A percentile compares a stretch with the other conserved stretches of the same genome.
These are phyloP conservation scores for Aschersonia sp. DNA, from an alignment of 2,329 filamentous ascomycete genomes.

Conservation along the genomic window DNA sequence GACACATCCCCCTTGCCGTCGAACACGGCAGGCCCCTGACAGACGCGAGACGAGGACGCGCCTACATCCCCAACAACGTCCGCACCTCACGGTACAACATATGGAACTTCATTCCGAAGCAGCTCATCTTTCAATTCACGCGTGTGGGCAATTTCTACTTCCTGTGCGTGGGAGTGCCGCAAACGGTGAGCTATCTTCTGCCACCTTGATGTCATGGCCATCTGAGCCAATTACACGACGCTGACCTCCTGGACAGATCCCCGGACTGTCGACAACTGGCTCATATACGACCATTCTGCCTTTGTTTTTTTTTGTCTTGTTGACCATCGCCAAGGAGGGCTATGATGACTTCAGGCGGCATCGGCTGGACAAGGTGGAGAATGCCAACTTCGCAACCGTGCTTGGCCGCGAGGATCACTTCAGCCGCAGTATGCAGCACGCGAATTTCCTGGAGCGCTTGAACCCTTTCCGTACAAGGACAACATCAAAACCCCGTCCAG, in stretches of 20 bases:
- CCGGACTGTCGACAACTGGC: conserved; percentile 62
- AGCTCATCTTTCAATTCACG: conserved; percentile 73
- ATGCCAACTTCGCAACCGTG: conserved; percentile 37
- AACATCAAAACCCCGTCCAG: conserved; percentile 12
- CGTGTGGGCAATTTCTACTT: conserved; percentile 83
- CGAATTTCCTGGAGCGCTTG: conserved; percentile 11
- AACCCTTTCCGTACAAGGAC: conserved; percentile 19
- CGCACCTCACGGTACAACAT: conserved; percentile 72
- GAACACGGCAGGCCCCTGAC: conserved; percentile 24
- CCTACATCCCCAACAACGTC: conserved; percentile 48
- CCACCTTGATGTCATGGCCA: not conserved
- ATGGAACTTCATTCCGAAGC: conserved; percentile 74
- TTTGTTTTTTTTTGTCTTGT: conserved; percentile 58
- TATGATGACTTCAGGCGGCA: conserved; percentile 75
- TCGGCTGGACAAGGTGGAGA: conserved; percentile 69
- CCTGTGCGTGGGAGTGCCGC: conserved; percentile 66
- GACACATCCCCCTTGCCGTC: conserved; percentile 28
- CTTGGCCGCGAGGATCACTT: conserved; percentile 23
- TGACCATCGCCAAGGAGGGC: conserved; percentile 76
- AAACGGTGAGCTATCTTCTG: conserved; percentile 36
- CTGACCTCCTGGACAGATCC: conserved; percentile 25
- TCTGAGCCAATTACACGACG: not conserved
- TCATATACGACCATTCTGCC: conserved; percentile 62
- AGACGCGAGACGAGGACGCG: conserved; percentile 33
- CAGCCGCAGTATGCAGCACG: conserved; percentile 12